phyloP scores from a whole-genome alignment of 108 stramenopile species.

The Cyclostephanos invisitatus region DNA sequence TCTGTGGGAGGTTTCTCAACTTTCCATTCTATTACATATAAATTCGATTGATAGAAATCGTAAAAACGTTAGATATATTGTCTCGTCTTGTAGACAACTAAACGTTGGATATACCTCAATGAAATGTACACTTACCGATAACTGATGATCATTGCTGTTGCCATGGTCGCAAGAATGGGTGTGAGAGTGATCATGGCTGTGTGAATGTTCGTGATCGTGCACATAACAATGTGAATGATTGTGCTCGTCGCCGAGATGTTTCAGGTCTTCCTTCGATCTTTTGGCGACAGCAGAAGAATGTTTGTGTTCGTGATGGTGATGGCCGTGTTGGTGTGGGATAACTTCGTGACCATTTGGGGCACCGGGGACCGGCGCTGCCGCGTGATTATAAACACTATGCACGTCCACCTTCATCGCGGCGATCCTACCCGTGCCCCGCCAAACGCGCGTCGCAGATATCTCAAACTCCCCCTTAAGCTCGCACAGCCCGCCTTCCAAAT shows the following conservation, averaged over 20 bases:
- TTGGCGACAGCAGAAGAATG: constrained; percentile 1
- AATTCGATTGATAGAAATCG: neutral
- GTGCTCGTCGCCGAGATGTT: constrained; percentile 23
- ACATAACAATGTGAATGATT: constrained; percentile 17
- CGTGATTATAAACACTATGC: constrained; percentile 58
- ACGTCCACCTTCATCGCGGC: constrained; percentile 70
- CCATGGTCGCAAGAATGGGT: constrained; percentile 19
- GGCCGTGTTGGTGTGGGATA: neutral
- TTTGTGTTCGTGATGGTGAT: constrained; percentile 10
- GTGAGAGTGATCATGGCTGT: constrained; percentile 46
- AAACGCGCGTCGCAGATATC: constrained; percentile 52
- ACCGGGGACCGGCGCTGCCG: constrained; percentile 72
- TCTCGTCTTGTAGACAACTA: neutral
- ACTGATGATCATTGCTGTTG: constrained; percentile 36
- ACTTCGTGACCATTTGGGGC: constrained; percentile 13
- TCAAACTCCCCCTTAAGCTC: constrained; percentile 71
- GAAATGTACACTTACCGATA: constrained; percentile 12
- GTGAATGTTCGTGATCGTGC: constrained; percentile 27
- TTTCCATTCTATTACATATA: constrained; percentile 33
- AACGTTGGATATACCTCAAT: neutral
- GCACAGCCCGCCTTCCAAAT: constrained; percentile 61
- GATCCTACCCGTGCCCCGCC: constrained; percentile 67
- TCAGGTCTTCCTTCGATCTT: constrained; percentile 15
- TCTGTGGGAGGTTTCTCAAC: constrained; percentile 80
- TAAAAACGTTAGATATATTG: neutral